Evolutionary conservation across 2,329 filamentous ascomycete species (phyloP).

Genomic region (Botrytis galanthina): DNA sequence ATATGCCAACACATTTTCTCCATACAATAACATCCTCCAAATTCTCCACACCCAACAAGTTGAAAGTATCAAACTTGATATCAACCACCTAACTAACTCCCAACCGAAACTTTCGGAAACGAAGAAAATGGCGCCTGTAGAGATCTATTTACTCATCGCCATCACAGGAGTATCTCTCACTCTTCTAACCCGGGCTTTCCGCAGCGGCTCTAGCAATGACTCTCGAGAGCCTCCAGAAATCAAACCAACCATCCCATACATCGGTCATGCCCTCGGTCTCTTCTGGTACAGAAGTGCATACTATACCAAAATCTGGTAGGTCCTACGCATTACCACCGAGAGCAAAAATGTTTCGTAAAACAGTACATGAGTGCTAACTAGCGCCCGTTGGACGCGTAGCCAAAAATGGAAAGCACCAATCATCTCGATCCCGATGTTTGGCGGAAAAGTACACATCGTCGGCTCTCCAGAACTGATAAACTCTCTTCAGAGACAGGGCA

Average conservation of each 20-base stretch:
- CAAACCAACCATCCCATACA: background rate
- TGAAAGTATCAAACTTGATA: background rate
- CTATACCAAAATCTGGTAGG: constrained; percentile 7
- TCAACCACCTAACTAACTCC: background rate
- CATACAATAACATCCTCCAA: background rate
- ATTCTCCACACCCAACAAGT: background rate
- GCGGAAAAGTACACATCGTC: background rate
- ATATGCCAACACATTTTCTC: background rate
- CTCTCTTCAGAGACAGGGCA: constrained; percentile 6
- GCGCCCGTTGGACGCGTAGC: background rate
- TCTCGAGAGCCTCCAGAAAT: background rate
- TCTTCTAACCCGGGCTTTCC: background rate
- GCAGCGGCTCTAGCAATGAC: background rate
- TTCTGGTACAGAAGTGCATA: constrained; percentile 12
- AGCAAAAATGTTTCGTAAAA: background rate
- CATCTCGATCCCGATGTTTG: constrained; percentile 14
- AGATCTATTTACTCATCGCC: background rate
- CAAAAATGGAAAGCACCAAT: constrained; percentile 8
- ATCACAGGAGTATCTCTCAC: background rate
- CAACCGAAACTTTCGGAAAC: background rate
- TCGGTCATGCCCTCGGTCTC: constrained; percentile 6
- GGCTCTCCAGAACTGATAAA: background rate
- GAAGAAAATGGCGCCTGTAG: background rate
- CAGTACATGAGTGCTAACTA: background rate
- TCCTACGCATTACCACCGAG: no score